Percentiles rank a stretch among this genome's conserved stretches.
These are phyloP conservation scores for Saccharomycopsis guyanensis DNA, from an alignment of 805 yeast genomes.

Conservation along the genomic window DNA sequence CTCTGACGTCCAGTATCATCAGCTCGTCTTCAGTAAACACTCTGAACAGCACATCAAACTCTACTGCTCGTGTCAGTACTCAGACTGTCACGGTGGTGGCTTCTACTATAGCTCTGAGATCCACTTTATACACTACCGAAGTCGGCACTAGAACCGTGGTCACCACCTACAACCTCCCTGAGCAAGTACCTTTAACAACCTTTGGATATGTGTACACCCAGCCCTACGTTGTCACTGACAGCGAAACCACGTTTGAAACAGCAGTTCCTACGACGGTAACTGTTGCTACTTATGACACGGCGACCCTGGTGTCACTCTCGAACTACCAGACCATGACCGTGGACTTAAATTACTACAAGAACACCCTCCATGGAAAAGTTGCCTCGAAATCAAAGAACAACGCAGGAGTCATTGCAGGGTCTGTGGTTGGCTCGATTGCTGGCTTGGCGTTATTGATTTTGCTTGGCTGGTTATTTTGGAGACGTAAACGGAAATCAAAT, in stretches of 20 bases:
- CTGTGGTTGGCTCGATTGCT: constrained; percentile 14
- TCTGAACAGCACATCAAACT: not conserved
- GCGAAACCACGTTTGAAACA: constrained; percentile 10
- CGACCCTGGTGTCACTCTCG: constrained; percentile 12
- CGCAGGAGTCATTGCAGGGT: constrained; percentile 12
- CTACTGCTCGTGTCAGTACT: not conserved
- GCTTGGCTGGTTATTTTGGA: not conserved
- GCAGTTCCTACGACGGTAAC: constrained; percentile 19
- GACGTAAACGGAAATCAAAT: not conserved
- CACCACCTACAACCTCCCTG: constrained; percentile 1
- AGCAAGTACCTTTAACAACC: constrained; percentile 7
- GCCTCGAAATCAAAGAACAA: not conserved
- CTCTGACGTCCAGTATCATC: not conserved
- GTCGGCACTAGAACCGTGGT: constrained; percentile 5
- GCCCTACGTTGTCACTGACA: constrained; percentile 16
- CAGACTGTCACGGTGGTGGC: not conserved
- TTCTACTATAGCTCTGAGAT: not conserved
- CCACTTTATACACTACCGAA: not conserved
- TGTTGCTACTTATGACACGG: constrained; percentile 13
- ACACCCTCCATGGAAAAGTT: not conserved
- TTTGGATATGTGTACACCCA: constrained; percentile 21
- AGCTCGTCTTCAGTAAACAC: no score
- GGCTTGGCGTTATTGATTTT: constrained; percentile 7
- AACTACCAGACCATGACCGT: constrained; percentile 18
- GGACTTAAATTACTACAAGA: constrained; percentile 5